Percentiles rank a stretch among this genome's conserved stretches.
phyloP scores from a whole-genome alignment of 495 filamentous ascomycete genomes.

The Tuber indicum region DNA sequence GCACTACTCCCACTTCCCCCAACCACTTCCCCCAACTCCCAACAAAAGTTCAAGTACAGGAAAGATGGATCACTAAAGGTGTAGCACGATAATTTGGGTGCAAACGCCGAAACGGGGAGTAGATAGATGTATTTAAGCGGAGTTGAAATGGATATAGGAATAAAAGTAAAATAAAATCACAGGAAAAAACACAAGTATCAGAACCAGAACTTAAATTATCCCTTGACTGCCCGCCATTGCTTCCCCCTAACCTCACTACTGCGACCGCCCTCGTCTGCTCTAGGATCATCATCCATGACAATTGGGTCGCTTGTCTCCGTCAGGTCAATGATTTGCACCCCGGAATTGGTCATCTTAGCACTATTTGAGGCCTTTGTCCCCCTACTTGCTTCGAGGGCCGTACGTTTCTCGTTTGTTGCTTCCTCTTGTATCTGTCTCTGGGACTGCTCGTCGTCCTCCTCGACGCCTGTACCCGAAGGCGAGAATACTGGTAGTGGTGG shows the following conservation, averaged over 20 bases:
- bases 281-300: constrained; percentile 8
- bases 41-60: background rate
- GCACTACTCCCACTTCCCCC: background rate
- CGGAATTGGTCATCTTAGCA: background rate
- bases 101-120: background rate
- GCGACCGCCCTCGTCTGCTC: background rate
- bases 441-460: constrained; percentile 2
- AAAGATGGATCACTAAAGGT: background rate
- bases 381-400: background rate
- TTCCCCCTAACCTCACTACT: constrained; percentile 5
- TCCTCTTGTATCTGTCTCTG: constrained; percentile 29
- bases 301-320: constrained; percentile 25
- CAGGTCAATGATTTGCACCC: constrained; percentile 31
- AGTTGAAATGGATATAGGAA: background rate
- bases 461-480: constrained; percentile 6
- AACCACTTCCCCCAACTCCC: background rate
- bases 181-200: constrained; percentile 9
- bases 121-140: background rate
- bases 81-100: background rate
- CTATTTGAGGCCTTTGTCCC: constrained; percentile 1
- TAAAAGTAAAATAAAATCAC: background rate
- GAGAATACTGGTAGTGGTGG: constrained; percentile 23
- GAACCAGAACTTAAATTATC: constrained; percentile 5
- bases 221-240: constrained; percentile 21
- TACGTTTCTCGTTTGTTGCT: constrained; percentile 15